Evolutionary conservation across 257 asterid genomes (phyloP).

Genomic region (Thymus quinquecostatus): DNA sequence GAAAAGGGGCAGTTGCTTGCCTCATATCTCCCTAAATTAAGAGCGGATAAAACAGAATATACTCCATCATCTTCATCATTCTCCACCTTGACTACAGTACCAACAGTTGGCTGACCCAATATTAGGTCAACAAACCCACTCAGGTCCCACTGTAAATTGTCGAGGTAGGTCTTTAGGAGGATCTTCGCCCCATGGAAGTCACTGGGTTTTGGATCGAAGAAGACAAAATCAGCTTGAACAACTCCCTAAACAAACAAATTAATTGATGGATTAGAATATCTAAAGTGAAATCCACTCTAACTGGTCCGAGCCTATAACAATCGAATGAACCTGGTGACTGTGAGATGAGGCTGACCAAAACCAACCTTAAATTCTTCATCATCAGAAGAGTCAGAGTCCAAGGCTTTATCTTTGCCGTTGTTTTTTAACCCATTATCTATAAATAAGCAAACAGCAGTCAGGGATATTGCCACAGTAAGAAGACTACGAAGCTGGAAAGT

Average conservation of each 20-base stretch:
- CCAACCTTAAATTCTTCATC: constrained; percentile 69
- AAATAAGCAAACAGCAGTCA: constrained; percentile 12
- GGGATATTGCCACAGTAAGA: neutral
- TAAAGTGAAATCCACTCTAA: neutral
- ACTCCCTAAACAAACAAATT: constrained; percentile 53
- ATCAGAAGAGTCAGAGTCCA: constrained; percentile 57
- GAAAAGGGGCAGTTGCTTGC: constrained; percentile 43
- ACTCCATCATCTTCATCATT: constrained; percentile 81
- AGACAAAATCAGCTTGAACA: constrained; percentile 91
- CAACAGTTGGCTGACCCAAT: constrained; percentile 86
- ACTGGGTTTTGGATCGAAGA: constrained; percentile 89
- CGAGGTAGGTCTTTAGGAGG: constrained; percentile 80
- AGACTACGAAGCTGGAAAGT: neutral
- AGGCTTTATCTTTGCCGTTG: neutral
- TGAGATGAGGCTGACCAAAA: constrained; percentile 11
- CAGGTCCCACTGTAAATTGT: constrained; percentile 78
- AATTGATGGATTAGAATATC: constrained; percentile 1
- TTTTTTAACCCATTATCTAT: constrained; percentile 16
- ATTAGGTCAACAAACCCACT: constrained; percentile 85
- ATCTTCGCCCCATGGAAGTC: constrained; percentile 93
- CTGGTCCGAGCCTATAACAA: constrained; percentile 2
- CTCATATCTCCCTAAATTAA: constrained; percentile 80
- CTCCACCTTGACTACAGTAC: constrained; percentile 85
- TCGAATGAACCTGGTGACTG: neutral
- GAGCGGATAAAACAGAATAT: constrained; percentile 71